Percentiles rank a stretch among this genome's conserved stretches.
phyloP scores from a whole-genome alignment of 768 basidiomycete genomes.

The Boletus rufocinnamomeus region DNA sequence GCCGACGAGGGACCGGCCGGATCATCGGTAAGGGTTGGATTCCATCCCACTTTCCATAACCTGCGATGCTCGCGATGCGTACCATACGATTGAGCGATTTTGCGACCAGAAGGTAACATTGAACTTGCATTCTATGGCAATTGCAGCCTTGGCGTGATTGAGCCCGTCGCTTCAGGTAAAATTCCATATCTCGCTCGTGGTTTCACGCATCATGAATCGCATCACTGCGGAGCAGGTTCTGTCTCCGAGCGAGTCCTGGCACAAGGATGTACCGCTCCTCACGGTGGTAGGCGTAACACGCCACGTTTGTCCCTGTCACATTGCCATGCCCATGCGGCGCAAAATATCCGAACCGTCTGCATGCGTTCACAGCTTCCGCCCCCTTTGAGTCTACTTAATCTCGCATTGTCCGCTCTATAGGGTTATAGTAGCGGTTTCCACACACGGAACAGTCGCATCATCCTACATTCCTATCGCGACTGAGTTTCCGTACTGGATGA shows the following conservation, averaged over 20 bases:
- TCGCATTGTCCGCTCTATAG: constrained; percentile 26
- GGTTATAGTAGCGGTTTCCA: constrained; percentile 23
- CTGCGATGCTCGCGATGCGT: not conserved
- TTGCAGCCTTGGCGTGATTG: constrained; percentile 1
- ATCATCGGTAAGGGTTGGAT: constrained; percentile 13
- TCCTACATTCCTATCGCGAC: constrained; percentile 14
- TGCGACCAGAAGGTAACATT: constrained; percentile 11
- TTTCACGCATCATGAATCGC: constrained; percentile 1
- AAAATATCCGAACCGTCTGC: constrained; percentile 4
- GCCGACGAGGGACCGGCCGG: constrained; percentile 20
- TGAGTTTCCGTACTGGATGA: constrained; percentile 9
- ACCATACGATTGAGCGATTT: not conserved
- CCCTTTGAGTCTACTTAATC: constrained; percentile 22
- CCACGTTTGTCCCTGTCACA: constrained; percentile 17
- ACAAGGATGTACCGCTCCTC: constrained; percentile 7
- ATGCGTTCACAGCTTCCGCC: constrained; percentile 2
- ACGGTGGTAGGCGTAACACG: constrained; percentile 6
- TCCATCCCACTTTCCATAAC: constrained; percentile 8
- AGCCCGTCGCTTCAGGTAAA: not conserved
- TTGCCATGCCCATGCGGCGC: constrained; percentile 7
- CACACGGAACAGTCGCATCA: constrained; percentile 10
- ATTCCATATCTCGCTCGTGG: constrained; percentile 11
- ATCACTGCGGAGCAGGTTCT: constrained; percentile 13
- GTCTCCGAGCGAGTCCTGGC: constrained; percentile 1
- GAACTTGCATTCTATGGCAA: constrained; percentile 15